These are phyloP conservation scores for Didymella pinodella DNA, from an alignment of 2,329 filamentous ascomycete genomes.

Conservation along the genomic window DNA sequence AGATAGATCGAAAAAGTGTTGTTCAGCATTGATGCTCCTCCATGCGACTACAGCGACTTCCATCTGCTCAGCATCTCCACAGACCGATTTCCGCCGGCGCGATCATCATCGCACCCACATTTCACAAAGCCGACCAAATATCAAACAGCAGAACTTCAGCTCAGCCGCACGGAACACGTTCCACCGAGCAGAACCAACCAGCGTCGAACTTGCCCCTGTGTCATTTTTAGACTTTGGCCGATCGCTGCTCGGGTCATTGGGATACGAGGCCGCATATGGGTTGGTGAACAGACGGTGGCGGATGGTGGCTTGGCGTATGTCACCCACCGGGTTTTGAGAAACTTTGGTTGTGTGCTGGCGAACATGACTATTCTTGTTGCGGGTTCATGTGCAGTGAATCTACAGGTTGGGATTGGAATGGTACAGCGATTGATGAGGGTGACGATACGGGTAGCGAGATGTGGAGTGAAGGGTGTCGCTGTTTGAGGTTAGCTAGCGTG, in stretches of 20 bases:
- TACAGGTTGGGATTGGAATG: neutral
- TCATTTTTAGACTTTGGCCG: constrained; percentile 8
- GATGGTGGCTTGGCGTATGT: constrained; percentile 14
- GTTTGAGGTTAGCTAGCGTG: no score
- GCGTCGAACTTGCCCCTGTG: neutral
- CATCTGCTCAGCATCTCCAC: neutral
- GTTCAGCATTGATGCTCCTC: neutral
- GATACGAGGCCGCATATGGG: neutral
- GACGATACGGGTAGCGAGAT: no score
- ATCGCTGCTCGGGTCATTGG: neutral
- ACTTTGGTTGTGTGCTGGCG: neutral
- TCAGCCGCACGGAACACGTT: neutral
- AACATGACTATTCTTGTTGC: neutral
- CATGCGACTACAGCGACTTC: neutral
- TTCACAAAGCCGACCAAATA: neutral
- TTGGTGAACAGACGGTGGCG: neutral
- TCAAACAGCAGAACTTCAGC: neutral
- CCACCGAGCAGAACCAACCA: neutral
- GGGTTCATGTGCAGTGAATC: no score
- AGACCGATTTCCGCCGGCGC: neutral
- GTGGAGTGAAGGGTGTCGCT: no score
- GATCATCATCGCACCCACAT: neutral
- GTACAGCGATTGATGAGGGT: neutral
- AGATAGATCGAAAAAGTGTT: constrained; percentile 11
- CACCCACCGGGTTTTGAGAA: neutral